Base-by-base conservation (phyloP, 441 rosid genomes). In the Erysimum cheiri region DNA sequence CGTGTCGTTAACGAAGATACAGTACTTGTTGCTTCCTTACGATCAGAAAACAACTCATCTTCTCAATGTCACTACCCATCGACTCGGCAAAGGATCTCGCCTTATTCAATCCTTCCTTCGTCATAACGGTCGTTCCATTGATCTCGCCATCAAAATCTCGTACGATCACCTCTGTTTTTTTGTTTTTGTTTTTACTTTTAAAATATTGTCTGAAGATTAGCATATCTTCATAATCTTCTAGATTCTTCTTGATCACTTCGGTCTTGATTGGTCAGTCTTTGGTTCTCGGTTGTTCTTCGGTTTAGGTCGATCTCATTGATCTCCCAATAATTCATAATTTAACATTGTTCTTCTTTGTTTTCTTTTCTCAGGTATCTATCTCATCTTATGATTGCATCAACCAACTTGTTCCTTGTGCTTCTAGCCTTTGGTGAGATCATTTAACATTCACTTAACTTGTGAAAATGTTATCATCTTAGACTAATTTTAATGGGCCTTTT, bases 401-500 rank as follows among this genome's bases (percentile, higher is more conserved):
- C 82, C 73, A 81, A 86, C 77, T 70, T 86, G 80, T 53, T 78
- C 7, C 62, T 84, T 17, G 64, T 90, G 49, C 76, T 81, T 50
- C 77, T 84, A 15, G 85, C 88, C 9, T 32, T 86, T 4, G 88
- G 96, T 88, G 72, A 73, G 74, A 32, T 59, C 14, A 50, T 19
- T 53, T 62, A 19, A 10, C 44, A 50, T 39, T 67, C 29, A 8
- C 37, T 28, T 17, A 44, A 10, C 2, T 0, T 17, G 9, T 56
- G 15, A 41, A 17, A 15, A 44, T 15, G 22, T 72, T 6, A 56
- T 36, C 5, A 28, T n/a, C 7, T 62, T 67, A 26, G 65, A 63
- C 74, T 78, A 56, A 76, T 59, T 33, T n/a, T 52, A 29, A 29
- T 76, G 64, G 24, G 43, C 62, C 14, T 39, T 10, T 63, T 6